phyloP scores from a whole-genome alignment of 2,329 filamentous ascomycete species.

The Neofusicoccum ribis region DNA sequence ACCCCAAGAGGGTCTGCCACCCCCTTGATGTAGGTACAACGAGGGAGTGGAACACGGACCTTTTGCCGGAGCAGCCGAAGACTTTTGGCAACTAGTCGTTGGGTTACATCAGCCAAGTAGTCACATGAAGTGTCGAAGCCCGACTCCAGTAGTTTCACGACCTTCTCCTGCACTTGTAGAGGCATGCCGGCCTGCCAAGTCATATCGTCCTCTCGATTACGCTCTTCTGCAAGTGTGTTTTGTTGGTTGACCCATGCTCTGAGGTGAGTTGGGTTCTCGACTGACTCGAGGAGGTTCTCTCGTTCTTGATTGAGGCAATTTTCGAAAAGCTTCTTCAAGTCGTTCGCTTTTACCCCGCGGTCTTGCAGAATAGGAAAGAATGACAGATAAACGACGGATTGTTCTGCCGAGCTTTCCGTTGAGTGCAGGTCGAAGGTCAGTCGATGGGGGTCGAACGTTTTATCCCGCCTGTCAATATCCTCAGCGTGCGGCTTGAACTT shows the following conservation, averaged over 20 bases:
- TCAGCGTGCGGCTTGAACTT: constrained; percentile 60
- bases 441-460: constrained; percentile 48
- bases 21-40: constrained; percentile 65
- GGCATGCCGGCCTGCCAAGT: constrained; percentile 32
- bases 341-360: constrained; percentile 49
- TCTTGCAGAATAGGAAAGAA: constrained; percentile 69
- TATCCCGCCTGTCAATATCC: constrained; percentile 33
- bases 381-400: constrained; percentile 64
- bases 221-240: constrained; percentile 30
- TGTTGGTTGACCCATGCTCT: constrained; percentile 54
- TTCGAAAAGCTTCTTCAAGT: constrained; percentile 53
- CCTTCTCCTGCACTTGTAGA: constrained; percentile 26
- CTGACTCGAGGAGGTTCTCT: constrained; percentile 51
- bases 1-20: constrained; percentile 65
- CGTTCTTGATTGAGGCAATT: constrained; percentile 56
- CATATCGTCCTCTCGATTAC: constrained; percentile 25
- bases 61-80: constrained; percentile 57
- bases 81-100: constrained; percentile 51
- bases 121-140: constrained; percentile 59
- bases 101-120: constrained; percentile 53
- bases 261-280: constrained; percentile 53
- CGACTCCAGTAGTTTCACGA: constrained; percentile 36
- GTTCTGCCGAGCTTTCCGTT: constrained; percentile 47
- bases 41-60: constrained; percentile 61
- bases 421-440: constrained; percentile 66